These are phyloP conservation scores for Biscogniauxia sp. DNA, from an alignment of 2,329 filamentous ascomycete species.

Conservation along the genomic window DNA sequence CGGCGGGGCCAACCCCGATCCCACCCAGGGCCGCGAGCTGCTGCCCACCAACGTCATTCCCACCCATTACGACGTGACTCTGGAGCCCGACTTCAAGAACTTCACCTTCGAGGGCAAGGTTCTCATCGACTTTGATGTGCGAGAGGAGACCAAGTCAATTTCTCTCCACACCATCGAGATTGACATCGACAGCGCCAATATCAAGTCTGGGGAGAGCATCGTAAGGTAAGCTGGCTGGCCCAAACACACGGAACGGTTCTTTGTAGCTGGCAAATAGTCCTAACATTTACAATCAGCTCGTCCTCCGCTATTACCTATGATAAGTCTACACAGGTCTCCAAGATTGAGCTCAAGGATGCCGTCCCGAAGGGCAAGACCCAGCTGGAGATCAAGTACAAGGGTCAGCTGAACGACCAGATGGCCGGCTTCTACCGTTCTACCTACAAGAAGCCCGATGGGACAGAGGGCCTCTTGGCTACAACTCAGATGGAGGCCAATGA, in stretches of 20 bases:
- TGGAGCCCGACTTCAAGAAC: slow-evolving; percentile 87
- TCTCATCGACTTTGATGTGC: slow-evolving; percentile 81
- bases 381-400: slow-evolving; percentile 73
- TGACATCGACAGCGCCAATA: slow-evolving; percentile 71
- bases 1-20: slow-evolving; percentile 56
- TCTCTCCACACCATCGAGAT: slow-evolving; percentile 86
- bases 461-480: slow-evolving; percentile 78
- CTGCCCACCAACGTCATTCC: slow-evolving; percentile 90
- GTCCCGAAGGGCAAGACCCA: slow-evolving; percentile 75
- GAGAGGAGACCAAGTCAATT: slow-evolving; percentile 79
- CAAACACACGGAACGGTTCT: not conserved
- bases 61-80: slow-evolving; percentile 84
- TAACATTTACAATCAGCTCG: slow-evolving; percentile 47
- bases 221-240: slow-evolving; percentile 39
- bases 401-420: slow-evolving; percentile 86
- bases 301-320: slow-evolving; percentile 70
- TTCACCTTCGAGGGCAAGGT: slow-evolving; percentile 86
- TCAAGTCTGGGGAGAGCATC: slow-evolving; percentile 59
- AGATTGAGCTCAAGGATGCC: slow-evolving; percentile 71
- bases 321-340: slow-evolving; percentile 77
- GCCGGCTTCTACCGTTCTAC: slow-evolving; percentile 96
- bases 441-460: slow-evolving; percentile 80
- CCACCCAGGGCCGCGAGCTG: slow-evolving; percentile 65
- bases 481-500: slow-evolving; percentile 97
- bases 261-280: slow-evolving; percentile 8